phyloP scores from a whole-genome alignment of 108 stramenopile species.

The Licmophora abbreviata region DNA sequence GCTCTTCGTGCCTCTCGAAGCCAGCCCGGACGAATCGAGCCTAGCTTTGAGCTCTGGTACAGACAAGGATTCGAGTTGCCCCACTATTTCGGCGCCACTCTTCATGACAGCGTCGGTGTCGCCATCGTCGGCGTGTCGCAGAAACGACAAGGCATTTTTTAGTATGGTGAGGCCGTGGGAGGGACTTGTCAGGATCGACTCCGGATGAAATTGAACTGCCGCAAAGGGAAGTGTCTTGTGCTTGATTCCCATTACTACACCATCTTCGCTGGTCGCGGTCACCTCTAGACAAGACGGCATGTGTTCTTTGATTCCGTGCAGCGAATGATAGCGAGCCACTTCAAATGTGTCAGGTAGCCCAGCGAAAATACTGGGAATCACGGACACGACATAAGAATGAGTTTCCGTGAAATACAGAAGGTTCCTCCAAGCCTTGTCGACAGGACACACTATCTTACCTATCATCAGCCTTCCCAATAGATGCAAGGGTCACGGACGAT shows the following conservation, averaged over 20 bases:
- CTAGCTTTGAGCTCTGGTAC: conserved; percentile 18
- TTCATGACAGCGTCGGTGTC: conserved; percentile 1
- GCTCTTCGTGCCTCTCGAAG: conserved; percentile 36
- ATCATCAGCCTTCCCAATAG: conserved; percentile 36
- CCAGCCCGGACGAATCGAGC: conserved; percentile 18
- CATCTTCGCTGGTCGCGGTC: conserved; percentile 91
- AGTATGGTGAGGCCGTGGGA: conserved; percentile 84
- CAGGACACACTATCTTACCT: conserved; percentile 42
- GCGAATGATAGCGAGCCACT: conserved; percentile 95
- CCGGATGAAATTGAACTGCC: conserved; percentile 99
- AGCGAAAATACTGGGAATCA: conserved; percentile 67
- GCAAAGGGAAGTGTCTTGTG: conserved; percentile 91
- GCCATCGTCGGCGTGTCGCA: conserved; percentile 28
- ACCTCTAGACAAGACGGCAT: conserved; percentile 74
- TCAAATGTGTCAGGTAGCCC: conserved; percentile 85
- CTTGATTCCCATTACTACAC: conserved; percentile 93
- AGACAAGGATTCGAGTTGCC: conserved; percentile 21
- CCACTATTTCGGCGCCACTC: conserved; percentile 34
- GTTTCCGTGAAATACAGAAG: conserved; percentile 1
- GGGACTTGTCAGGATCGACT: conserved; percentile 92
- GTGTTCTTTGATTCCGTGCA: conserved; percentile 78
- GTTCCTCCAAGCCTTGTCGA: conserved; percentile 1
- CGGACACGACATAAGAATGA: neutral
- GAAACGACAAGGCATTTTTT: conserved; percentile 64
- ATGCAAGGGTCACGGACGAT: conserved; percentile 67